Conservation (phyloP, 2,329 filamentous ascomycete species). For the Verticillium dahliae region DNA sequence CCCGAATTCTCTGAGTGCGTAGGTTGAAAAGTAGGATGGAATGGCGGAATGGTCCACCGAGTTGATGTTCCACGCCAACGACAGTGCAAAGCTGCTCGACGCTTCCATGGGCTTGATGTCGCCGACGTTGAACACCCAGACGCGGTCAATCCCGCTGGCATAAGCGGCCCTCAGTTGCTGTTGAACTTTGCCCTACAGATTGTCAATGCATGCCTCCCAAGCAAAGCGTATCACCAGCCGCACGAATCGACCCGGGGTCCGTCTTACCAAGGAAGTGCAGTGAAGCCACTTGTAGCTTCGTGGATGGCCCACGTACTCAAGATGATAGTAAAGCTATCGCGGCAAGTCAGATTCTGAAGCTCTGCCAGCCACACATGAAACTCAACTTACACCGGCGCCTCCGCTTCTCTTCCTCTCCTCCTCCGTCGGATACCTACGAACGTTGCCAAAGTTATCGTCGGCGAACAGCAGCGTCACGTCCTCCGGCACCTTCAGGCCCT, state of each 20-base stretch:
- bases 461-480: slow-evolving; percentile 56
- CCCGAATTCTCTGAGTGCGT: slow-evolving; percentile 46
- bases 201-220: no score
- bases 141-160: slow-evolving; percentile 35
- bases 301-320: slow-evolving; percentile 56
- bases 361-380: not conserved
- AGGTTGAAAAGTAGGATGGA: slow-evolving; percentile 35
- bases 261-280: slow-evolving; percentile 45
- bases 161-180: slow-evolving; percentile 53
- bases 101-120: slow-evolving; percentile 54
- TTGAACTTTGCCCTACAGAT: slow-evolving; percentile 25
- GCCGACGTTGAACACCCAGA: slow-evolving; percentile 59
- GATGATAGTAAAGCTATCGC: slow-evolving; percentile 40
- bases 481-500: slow-evolving; percentile 51
- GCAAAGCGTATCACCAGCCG: not conserved
- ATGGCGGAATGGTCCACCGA: slow-evolving; percentile 30
- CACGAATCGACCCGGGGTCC: not conserved
- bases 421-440: slow-evolving; percentile 47
- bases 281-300: slow-evolving; percentile 58
- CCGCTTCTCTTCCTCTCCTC: slow-evolving; percentile 43
- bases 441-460: slow-evolving; percentile 57
- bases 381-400: slow-evolving; percentile 43
- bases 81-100: slow-evolving; percentile 47
- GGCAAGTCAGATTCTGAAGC: not conserved
- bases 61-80: slow-evolving; percentile 49